Percentiles rank a stretch among this genome's conserved stretches.
Evolutionary conservation across 176 grass and related monocot species (phyloP).

Genomic region (Otatea glauca): DNA sequence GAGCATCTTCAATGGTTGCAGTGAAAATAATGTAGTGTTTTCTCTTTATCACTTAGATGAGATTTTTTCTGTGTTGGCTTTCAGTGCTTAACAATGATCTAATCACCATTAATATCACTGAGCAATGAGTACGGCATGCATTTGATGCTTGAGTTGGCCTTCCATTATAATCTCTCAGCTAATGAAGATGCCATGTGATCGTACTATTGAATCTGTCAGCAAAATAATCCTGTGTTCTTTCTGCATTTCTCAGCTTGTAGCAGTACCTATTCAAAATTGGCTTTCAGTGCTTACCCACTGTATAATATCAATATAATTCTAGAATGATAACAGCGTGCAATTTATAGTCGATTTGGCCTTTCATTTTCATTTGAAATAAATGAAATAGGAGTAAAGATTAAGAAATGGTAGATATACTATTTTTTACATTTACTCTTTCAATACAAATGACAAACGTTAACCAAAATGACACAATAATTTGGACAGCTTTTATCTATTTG

Average conservation of each 20-base stretch:
- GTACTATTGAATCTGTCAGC: conserved; percentile 14
- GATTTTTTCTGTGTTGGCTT: not conserved
- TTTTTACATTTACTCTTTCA: conserved; percentile 13
- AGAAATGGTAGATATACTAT: not conserved
- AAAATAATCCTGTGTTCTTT: not conserved
- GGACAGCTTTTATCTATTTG: not conserved
- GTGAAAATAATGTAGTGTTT: not conserved
- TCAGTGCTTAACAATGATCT: not conserved
- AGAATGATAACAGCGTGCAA: not conserved
- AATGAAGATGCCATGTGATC: not conserved
- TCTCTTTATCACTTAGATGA: not conserved
- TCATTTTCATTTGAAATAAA: conserved; percentile 23
- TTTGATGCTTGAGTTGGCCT: not conserved
- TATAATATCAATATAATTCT: not conserved
- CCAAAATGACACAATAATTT: not conserved
- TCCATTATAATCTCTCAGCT: not conserved
- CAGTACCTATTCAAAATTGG: not conserved
- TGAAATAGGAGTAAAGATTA: not conserved
- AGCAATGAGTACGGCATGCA: not conserved
- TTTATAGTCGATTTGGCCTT: conserved; percentile 3
- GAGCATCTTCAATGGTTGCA: not conserved
- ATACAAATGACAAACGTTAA: not conserved
- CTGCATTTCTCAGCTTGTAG: conserved; percentile 17
- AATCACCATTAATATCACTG: not conserved
- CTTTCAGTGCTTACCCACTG: not conserved